Base-by-base conservation (phyloP, 2,329 filamentous ascomycete species). In the Paraconiothyrium sp. region DNA sequence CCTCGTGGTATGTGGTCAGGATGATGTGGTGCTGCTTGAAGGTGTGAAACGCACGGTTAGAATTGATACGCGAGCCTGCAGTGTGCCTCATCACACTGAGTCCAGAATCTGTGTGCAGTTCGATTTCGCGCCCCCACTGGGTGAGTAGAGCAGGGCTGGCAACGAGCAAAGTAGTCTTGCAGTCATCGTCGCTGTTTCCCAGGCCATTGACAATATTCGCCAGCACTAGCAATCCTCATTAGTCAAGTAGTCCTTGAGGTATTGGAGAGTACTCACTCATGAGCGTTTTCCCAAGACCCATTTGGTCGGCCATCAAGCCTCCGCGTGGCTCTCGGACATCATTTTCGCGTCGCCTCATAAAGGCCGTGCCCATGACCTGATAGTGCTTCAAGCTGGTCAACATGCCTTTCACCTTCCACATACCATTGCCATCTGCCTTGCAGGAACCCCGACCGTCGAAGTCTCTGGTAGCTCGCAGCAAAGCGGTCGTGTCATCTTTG, bases 321-420 rank as follows among this genome's bases (percentile, higher is more conserved):
- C 82, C 82, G 14, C 54, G 69, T 0, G 81, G 85, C 35, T 71
- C 58, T 0, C 74, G 41, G 0, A 24, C 10, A 1, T 63, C 75
- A 4, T 80, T 75, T 68, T 90, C 88, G 3, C 84, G 79, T 44
- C 39, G 39, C 51, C 54, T 67, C 86, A 89, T 89, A 77, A 86
- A 89, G 0, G 81, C 78, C 0, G 78, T 79, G 0, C 82, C 85
- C 0, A 84, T 75, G 0, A 89, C 64, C 57, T 90, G 88, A 50
- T 87, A 83, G 10, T 72, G 67, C 59, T 81, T 81, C 0, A 89
- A 67, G 0, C 74, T 67, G 0, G 78, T 80, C 30, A 68, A 77
- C 83, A 87, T 84, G 0, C 85, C 84, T 22, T 75, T 81, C 1
- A 87, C 72, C 0, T 71, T 49, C 83, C 83, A 85, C 14, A 73